Evolutionary conservation across 768 basidiomycete species (phyloP), one percentile per base, ranked within the genome.

Genomic region (Coprinopsis cinerea): DNA sequence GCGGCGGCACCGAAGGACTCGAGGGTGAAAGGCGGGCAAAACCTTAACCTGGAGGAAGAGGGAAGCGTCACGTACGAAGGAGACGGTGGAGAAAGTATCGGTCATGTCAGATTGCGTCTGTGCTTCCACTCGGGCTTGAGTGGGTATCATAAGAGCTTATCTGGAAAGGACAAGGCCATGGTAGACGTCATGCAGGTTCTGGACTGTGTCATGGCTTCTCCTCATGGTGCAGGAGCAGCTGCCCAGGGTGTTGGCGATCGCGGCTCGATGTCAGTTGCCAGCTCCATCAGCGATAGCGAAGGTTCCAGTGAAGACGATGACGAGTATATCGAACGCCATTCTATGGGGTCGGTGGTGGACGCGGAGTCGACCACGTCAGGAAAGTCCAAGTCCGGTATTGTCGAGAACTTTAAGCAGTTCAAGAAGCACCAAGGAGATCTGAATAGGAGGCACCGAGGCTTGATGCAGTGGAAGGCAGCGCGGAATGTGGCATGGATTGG

Each of bases 381-480:
- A n/a, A 45, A 54, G 15, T 56, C 53, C 25, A 56, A 55, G 48
- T 53, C 57, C 18, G 61, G 62, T 9, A 22, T 60, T 28, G 47
- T 67, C 7, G 59, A 57, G 23, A 65, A 65, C 53, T 44, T 75
- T 27, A 71, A 69, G 59, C 61, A 73, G n/a, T 76, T 67, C 62
- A 66, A 65, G 51, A 64, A 69, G 55, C 65, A 68, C 44, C 67
- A 74, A 54, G 65, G 65, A 34, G 70, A 75, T 55, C 59, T 77
- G 51, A 74, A 76, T 56, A 61, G 69, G 41, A 75, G 79, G 56
- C 76, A 85, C 58, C 73, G 78, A 3, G 82, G 83, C 1, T 61
- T 85, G 42, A 81, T 83, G 78, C 82, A 83, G 61, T 75, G 75
- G 64, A 75, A 76, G 53, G 72, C 71, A 5, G 71, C 69, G 48